Base-by-base conservation (phyloP, 2,329 filamentous ascomycete genomes). In the Proliferodiscus dingleyae region DNA sequence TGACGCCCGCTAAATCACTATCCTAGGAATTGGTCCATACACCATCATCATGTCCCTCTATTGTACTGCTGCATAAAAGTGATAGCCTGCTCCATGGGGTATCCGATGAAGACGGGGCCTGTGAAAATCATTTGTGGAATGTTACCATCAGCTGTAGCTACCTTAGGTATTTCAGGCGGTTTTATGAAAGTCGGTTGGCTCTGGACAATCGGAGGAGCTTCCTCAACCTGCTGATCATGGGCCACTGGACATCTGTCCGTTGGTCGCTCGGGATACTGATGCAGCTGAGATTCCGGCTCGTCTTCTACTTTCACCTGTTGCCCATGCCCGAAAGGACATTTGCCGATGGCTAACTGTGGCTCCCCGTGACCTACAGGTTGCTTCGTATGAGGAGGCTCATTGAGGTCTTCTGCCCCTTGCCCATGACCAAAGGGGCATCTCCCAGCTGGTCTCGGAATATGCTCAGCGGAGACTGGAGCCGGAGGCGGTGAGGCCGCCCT, bases 51-150 rank as follows among this genome's bases (percentile, higher is more conserved):
- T 30, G 28, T 15, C 28, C 28, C 28, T 15, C 15, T 30, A 30
- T 58, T 58, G 40, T 57, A 63, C 43, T 63, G 60, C 55, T 85
- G 81, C 71, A 94, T 77, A 41, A 94, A 75, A 44, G 79, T 74
- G 19, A 87, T 77, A n/a, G 87, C 86, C 62, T 94, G 83, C 49
- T 94, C 87, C 50, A 89, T 78, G 8, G 85, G 81, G 60, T 95
- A 96, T 0, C 91, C 91, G 58, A 97, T 88, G 61, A 96, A 96
- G 0, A 96, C 89, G 0, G 91, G 91, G 0, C 91, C 91, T 7
- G 87, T 95, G 61, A 96, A 95, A 0, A 94, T 73, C 78, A 96
- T 85, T 57, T 85, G 83, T 8, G 87, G 78, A 8, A 60, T 37
- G 9, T 37, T 26, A 24, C 23, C 28, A 16, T 50, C 49, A 30